Evolutionary conservation across 371 early-diverging fungal species (phyloP), one percentile per base, ranked within the genome.

Genomic region (Mucor racemosus): DNA sequence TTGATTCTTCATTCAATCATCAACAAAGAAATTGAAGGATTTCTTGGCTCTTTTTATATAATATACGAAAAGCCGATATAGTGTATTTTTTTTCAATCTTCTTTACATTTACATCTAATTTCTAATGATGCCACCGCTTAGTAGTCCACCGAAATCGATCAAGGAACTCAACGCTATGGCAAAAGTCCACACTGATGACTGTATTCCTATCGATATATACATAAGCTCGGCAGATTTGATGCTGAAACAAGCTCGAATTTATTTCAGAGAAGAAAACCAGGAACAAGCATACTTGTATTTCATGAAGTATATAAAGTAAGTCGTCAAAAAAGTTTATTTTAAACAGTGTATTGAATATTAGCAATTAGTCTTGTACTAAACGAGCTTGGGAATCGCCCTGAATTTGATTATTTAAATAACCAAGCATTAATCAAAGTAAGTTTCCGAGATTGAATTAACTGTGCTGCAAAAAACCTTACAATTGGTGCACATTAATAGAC

Each of bases 261-360:
- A 86, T 58, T 71, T 66, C 36, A 62, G 31, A 19, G 87, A 86
- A 74, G 76, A 75, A 34, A 84, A 86, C 58, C 56, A 78, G 11
- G 78, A 82, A 42, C 78, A 80, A 34, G 81, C 84, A 3, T 86
- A 86, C 40, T 64, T 84, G 1, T 66, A 80, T 1, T 85, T 81
- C 54, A 73, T 86, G 73, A 79, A 80, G 33, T 84, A 80, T 46
- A 80, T 78, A 67, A 85, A 79, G 87, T 86, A 76, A 54, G 76
- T 50, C 7, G 1, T 14, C 7, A 10, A 17, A 44, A 44, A 44
- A 1, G 38, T 10, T 38, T 46, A 17, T 46, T 19, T 17, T 19
- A 17, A 46, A 7, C 9, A 9, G 46, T 33, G 1, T 19, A 40
- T 26, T 41, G 21, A 36, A 15, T 57, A 87, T 26, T 26, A 26